phyloP scores from a whole-genome alignment of 2,329 filamentous ascomycete species.

The Ilyonectria robusta region DNA sequence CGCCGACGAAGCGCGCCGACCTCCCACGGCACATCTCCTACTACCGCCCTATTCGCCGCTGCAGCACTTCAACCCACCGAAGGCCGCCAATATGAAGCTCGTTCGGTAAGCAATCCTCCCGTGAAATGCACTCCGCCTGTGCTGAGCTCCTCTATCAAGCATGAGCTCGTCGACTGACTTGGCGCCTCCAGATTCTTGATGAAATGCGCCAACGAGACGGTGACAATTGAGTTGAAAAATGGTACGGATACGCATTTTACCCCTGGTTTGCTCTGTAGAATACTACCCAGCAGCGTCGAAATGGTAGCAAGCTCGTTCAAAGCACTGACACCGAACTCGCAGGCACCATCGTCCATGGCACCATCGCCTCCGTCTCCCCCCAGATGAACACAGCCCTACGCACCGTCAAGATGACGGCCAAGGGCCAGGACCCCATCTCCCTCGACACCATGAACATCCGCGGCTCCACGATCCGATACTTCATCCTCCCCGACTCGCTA shows the following conservation, averaged over 20 bases:
- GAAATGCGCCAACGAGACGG: conserved; percentile 99
- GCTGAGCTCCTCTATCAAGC: conserved; percentile 40
- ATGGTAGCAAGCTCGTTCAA: neutral
- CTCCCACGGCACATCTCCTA: conserved; percentile 25
- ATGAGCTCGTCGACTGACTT: conserved; percentile 46
- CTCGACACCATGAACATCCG: conserved; percentile 98
- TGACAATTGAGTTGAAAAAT: conserved; percentile 98
- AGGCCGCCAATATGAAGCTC: conserved; percentile 85
- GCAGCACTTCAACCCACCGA: conserved; percentile 16
- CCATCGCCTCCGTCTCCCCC: conserved; percentile 95
- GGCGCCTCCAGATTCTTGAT: conserved; percentile 84
- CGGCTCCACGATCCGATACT: conserved; percentile 95
- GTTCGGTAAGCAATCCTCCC: conserved; percentile 78
- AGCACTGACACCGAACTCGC: conserved; percentile 33
- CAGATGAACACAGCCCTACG: conserved; percentile 99
- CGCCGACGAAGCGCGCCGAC: conserved; percentile 39
- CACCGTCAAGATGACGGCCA: conserved; percentile 95
- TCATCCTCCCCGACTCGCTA: conserved; percentile 94
- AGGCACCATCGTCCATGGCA: conserved; percentile 97
- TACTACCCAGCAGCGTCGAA: neutral
- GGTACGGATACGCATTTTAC: conserved; percentile 67
- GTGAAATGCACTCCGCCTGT: conserved; percentile 34
- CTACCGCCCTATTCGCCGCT: conserved; percentile 24
- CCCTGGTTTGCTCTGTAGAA: neutral
- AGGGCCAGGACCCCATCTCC: conserved; percentile 87